Evolutionary conservation across 805 yeast genomes (phyloP).

Genomic region (Barnettozyma sp.): DNA sequence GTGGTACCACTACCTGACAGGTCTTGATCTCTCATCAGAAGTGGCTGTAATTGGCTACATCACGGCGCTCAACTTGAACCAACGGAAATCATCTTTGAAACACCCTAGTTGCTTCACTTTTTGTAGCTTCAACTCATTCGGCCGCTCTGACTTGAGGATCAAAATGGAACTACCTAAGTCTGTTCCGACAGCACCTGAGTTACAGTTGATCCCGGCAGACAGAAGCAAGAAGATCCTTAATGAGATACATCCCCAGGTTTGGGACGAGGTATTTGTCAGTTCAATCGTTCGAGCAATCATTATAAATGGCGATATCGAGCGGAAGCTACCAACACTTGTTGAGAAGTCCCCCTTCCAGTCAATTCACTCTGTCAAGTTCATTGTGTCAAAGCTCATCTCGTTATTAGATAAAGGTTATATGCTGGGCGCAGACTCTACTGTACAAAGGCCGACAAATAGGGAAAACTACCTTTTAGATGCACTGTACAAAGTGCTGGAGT

Average conservation of each 20-base stretch:
- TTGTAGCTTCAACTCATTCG: constrained; percentile 68
- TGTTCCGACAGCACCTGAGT: constrained; percentile 26
- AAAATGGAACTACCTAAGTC: constrained; percentile 49
- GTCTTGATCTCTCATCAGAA: constrained; percentile 39
- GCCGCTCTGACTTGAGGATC: constrained; percentile 64
- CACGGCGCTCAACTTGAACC: constrained; percentile 29
- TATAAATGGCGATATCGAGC: constrained; percentile 46
- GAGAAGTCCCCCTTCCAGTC: constrained; percentile 36
- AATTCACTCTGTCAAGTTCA: constrained; percentile 7
- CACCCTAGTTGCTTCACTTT: constrained; percentile 37
- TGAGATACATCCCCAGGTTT: constrained; percentile 32
- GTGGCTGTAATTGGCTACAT: constrained; percentile 43
- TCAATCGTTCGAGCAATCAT: constrained; percentile 46
- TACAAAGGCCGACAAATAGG: constrained; percentile 57
- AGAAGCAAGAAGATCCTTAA: constrained; percentile 26
- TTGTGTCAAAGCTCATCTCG: constrained; percentile 12
- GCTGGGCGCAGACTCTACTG: constrained; percentile 57
- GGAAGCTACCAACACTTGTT: constrained; percentile 53
- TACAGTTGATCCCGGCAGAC: constrained; percentile 30
- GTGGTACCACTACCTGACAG: constrained; percentile 41
- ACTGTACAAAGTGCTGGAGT: constrained; percentile 39
- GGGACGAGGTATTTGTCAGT: constrained; percentile 61
- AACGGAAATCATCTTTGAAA: constrained; percentile 16
- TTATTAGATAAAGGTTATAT: constrained; percentile 41
- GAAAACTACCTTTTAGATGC: constrained; percentile 71